Base-by-base conservation (phyloP, 2,329 filamentous ascomycete species). In the Xylariaceae sp. region DNA sequence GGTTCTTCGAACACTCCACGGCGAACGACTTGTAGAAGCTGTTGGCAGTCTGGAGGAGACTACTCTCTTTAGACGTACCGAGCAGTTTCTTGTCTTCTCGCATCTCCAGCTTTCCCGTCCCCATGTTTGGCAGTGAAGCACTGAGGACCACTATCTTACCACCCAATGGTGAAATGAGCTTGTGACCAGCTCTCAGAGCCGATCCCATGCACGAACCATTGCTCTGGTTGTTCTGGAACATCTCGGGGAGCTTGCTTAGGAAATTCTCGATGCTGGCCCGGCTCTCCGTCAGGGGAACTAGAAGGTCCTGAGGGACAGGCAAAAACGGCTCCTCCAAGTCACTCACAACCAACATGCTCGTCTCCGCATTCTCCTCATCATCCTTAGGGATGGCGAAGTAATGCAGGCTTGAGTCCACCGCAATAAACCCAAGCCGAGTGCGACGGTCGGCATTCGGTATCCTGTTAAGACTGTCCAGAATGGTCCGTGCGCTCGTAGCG, bases 1-100 rank as follows among this genome's bases (percentile, higher is more conserved):
- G 95, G 65, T 96, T 96, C 80, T 99, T 99, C 40, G 93, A 97
- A 75, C 95, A 99, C 73, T 99, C 95, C 2, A 99, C 95, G 0
- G 95, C 95, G 69, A 99, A 99, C 68, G 91, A 96, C 81, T 99
- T 99, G 83, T 98, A 99, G 76, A 98, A 99, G 70, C 90, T 92
- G 78, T 92, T 97, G 41, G 86, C 90, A 0, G 95, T 97, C 73
- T 98, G 93, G 50, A 99, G 79, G 29, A 99, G 82, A 59, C 83
- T 81, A 63, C 85, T 91, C 73, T 99, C 95, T 74, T 97, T 97
- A 64, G 89, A 92, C 1, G 95, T 99, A 37, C 95, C 95, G 20
- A 99, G 80, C 16, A 96, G 77, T 76, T 96, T 97, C 81, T 97
- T 97, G 75, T 99, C 93, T 75, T 98, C 93, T 68, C 95, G 85